Evolutionary conservation across 176 grass and related monocot genomes (phyloP).

Genomic region (Puccinellia tenuiflora): DNA sequence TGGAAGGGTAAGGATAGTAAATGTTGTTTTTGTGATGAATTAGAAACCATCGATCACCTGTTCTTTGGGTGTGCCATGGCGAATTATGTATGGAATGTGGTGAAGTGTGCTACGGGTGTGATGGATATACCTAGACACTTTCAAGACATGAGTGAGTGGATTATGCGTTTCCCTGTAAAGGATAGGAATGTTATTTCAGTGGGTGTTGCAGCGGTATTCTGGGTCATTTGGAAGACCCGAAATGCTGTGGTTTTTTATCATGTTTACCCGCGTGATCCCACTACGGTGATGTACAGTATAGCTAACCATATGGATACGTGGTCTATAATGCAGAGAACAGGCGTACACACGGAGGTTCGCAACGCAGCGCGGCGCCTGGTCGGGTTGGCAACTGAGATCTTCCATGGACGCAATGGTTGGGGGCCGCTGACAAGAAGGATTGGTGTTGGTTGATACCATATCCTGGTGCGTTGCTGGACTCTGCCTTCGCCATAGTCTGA

Average conservation of each 20-base stretch:
- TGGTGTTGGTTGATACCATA: no score
- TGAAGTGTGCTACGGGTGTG: neutral
- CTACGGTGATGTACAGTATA: neutral
- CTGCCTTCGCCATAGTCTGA: no score
- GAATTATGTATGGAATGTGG: neutral
- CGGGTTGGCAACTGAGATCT: no score
- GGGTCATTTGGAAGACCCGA: neutral
- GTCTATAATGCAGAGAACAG: no score
- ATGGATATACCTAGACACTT: neutral
- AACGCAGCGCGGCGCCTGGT: no score
- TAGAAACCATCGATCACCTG: neutral
- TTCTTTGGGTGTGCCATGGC: neutral
- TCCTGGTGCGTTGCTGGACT: no score
- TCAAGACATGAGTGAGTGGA: neutral
- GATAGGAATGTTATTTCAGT: neutral
- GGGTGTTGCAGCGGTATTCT: neutral
- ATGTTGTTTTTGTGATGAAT: neutral
- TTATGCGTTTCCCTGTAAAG: neutral
- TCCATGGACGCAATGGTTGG: no score
- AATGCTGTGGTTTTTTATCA: neutral
- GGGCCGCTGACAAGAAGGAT: no score
- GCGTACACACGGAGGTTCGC: no score
- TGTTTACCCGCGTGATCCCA: neutral
- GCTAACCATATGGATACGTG: no score
- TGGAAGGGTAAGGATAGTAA: neutral